Evolutionary conservation across 768 basidiomycete species (phyloP).

Genomic region (Boletus sensibilis): DNA sequence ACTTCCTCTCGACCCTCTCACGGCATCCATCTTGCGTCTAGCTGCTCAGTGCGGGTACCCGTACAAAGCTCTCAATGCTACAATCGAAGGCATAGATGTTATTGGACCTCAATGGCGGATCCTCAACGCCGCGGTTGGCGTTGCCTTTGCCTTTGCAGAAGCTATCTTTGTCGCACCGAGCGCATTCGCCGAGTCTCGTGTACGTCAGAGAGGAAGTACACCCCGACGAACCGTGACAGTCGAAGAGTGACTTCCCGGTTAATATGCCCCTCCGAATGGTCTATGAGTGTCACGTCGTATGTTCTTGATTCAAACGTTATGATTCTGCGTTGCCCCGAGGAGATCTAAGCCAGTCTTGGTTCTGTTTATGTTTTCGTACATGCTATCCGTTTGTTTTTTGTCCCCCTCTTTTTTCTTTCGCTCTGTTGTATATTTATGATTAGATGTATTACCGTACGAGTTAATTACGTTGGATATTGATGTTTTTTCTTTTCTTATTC

Average conservation of each 20-base stretch:
- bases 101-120: conserved; percentile 57
- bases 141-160: conserved; percentile 70
- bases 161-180: conserved; percentile 51
- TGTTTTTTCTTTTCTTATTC: neutral
- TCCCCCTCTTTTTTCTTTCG: neutral
- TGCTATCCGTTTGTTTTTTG: conserved; percentile 19
- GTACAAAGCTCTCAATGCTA: conserved; percentile 30
- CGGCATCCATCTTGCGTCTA: conserved; percentile 61
- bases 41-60: conserved; percentile 62
- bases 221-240: conserved; percentile 20
- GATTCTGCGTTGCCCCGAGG: neutral
- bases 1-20: conserved; percentile 55
- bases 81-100: conserved; percentile 46
- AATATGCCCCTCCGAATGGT: neutral
- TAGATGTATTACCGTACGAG: conserved; percentile 15
- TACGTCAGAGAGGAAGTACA: conserved; percentile 22
- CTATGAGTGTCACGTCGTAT: neutral
- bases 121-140: conserved; percentile 50
- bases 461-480: conserved; percentile 11
- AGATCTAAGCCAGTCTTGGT: conserved; percentile 10
- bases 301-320: neutral
- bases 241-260: conserved; percentile 20
- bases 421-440: conserved; percentile 20
- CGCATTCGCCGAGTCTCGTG: conserved; percentile 34
- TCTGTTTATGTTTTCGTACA: conserved; percentile 12